Percentiles rank a stretch among this genome's conserved stretches.
Evolutionary conservation across 2,329 filamentous ascomycete species (phyloP).

Genomic region (Penicillium sp.): DNA sequence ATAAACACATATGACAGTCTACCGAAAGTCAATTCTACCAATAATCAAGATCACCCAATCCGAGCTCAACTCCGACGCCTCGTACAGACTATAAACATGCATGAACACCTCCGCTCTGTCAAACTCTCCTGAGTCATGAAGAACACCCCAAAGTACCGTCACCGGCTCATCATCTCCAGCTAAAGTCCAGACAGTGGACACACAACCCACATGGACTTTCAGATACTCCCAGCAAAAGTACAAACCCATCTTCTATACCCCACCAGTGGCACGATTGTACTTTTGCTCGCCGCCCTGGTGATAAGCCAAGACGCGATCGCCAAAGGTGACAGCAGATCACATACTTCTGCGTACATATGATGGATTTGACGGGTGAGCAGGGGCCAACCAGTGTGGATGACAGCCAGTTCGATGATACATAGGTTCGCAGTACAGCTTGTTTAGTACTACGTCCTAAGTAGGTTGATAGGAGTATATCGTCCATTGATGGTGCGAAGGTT

Average conservation of each 20-base stretch:
- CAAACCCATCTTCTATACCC: not conserved
- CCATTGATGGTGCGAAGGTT: not conserved
- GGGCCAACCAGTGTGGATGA: conserved; percentile 10
- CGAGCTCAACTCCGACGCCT: not conserved
- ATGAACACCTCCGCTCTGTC: not conserved
- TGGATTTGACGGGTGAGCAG: conserved; percentile 1
- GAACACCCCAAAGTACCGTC: conserved; percentile 3
- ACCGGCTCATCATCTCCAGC: conserved; percentile 1
- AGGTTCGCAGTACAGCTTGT: not conserved
- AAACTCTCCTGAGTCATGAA: not conserved
- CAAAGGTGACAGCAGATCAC: conserved; percentile 20
- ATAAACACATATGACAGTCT: not conserved
- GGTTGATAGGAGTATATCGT: not conserved
- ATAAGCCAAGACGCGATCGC: conserved; percentile 5
- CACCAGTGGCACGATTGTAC: conserved; percentile 15
- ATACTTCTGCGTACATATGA: conserved; percentile 11
- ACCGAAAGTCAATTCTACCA: conserved; percentile 1
- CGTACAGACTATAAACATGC: not conserved
- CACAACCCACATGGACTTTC: not conserved
- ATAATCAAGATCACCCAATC: not conserved
- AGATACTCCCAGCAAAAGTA: conserved; percentile 13
- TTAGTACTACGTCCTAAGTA: conserved; percentile 8
- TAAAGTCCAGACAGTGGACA: not conserved
- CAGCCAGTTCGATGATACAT: conserved; percentile 2
- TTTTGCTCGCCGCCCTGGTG: conserved; percentile 12